These are phyloP conservation scores for Zangia roseola DNA, from an alignment of 768 basidiomycete genomes.

Conservation along the genomic window DNA sequence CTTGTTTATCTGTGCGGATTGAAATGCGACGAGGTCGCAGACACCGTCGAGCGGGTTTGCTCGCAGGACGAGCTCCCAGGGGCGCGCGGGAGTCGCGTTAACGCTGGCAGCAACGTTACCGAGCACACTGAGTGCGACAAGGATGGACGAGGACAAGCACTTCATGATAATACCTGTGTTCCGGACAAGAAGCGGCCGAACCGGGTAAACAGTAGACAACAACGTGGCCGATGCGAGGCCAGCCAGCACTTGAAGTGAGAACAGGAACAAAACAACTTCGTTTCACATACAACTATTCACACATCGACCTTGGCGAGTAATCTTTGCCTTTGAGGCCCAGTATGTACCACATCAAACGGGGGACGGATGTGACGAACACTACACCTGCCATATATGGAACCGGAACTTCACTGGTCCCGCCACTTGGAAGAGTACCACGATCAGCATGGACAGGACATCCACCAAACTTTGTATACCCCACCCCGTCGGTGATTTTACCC, in stretches of 20 bases:
- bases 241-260: too few relatives aligned
- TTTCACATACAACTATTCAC: not conserved
- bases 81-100: slow-evolving; percentile 66
- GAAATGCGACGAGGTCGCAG: slow-evolving; percentile 21
- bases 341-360: too few relatives aligned
- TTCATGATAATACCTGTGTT: slow-evolving; percentile 16
- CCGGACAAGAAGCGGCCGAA: not conserved
- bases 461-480: slow-evolving; percentile 57
- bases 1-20: slow-evolving; percentile 21
- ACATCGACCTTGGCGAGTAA: not conserved
- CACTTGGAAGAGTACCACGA: slow-evolving; percentile 16
- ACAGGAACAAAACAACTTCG: not conserved
- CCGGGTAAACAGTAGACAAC: slow-evolving; percentile 7
- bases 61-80: slow-evolving; percentile 48
- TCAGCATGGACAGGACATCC: slow-evolving; percentile 30
- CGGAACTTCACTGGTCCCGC: not conserved
- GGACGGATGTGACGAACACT: slow-evolving; percentile 18
- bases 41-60: slow-evolving; percentile 13
- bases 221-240: not conserved
- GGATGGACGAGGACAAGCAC: not conserved
- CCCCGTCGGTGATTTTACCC: slow-evolving; percentile 40
- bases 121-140: slow-evolving; percentile 2
- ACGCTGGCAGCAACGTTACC: not conserved
- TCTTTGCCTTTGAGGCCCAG: too few relatives aligned
- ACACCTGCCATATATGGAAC: slow-evolving; percentile 26